phyloP scores from a whole-genome alignment of 2,329 filamentous ascomycete species.

The Cercospora citrullina region DNA sequence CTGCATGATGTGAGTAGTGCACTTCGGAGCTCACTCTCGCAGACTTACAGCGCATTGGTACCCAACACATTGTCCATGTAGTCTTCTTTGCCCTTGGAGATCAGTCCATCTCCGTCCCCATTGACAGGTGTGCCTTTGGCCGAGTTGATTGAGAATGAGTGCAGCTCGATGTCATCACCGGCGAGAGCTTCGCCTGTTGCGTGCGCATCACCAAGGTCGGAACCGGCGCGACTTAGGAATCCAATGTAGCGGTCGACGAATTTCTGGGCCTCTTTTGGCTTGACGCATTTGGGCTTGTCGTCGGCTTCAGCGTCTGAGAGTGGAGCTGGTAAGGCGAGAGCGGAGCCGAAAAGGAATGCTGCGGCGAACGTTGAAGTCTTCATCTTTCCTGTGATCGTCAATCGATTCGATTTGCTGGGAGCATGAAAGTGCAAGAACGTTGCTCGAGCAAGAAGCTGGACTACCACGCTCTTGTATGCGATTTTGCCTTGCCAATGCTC shows the following conservation, averaged over 20 bases:
- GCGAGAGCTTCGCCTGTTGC: slow-evolving; percentile 14
- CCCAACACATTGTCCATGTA: not conserved
- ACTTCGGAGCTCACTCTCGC: not conserved
- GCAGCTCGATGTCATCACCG: slow-evolving; percentile 11
- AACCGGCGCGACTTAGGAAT: not conserved
- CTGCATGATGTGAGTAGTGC: not conserved
- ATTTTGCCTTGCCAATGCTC: not conserved
- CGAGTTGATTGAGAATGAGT: slow-evolving; percentile 10
- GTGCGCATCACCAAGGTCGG: slow-evolving; percentile 14
- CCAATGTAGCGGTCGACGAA: slow-evolving; percentile 13
- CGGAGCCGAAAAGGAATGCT: not conserved
- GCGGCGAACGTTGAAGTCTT: not conserved
- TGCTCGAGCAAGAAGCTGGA: not conserved
- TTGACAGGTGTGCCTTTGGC: not conserved
- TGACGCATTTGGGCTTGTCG: slow-evolving; percentile 12
- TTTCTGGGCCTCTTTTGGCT: slow-evolving; percentile 2
- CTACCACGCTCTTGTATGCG: not conserved
- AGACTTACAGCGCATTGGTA: slow-evolving; percentile 3
- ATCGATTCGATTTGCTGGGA: too few species aligned
- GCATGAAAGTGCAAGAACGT: not conserved
- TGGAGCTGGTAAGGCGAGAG: not conserved
- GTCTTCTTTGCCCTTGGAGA: slow-evolving; percentile 11
- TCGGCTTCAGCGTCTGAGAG: not conserved
- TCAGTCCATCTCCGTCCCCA: not conserved
- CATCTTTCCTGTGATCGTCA: slow-evolving; percentile 1